Evolutionary conservation across 1,139 yeast species (phyloP), one percentile per base, ranked within the genome.

Genomic region (Geotrichum siamense): DNA sequence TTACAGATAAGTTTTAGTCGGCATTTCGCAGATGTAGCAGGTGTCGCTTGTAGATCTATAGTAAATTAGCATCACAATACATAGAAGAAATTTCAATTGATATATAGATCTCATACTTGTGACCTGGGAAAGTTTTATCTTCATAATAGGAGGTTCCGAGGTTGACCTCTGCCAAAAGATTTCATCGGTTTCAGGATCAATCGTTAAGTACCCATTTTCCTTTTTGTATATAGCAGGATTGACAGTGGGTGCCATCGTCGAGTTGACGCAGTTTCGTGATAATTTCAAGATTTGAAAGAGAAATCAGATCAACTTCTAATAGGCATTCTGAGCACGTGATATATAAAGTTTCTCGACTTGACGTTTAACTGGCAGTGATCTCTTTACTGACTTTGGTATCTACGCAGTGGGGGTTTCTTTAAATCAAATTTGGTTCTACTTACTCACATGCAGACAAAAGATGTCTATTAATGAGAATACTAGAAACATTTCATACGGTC

Each of bases 31-130:
- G 78, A 70, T 0, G 77, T 67, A 10, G 82, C 81, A 20, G 85
- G 82, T 1, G 94, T 77, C 1, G 89, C 94, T 57, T 82, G 86
- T 30, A 86, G 63, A 48, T 75, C 74, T n/a, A 69, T 67, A 17
- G 38, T 17, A 13, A 8, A 17, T 31, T 31, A 31, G 30, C 23
- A 13, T 15, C 3, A n/a, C 5, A 9, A 35, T 22, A n/a, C 16
- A n/a, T 8, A 28, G n/a, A 28, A 8, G 8, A 27, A 12, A 29
- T 21, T 20, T 16, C n/a, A n/a, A n/a, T n/a, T n/a, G n/a, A n/a
- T n/a, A n/a, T n/a, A n/a, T n/a, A n/a, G n/a, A 23, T 9, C 32
- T 13, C 51, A 13, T 43, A 43, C 47, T 43, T 21, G 43, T 21
- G 9, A 54, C 49, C 6, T 45, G 39, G 3, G 44, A 44, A 2